phyloP scores from a whole-genome alignment of 2,329 filamentous ascomycete species.

The Hypoxylon sp. region DNA sequence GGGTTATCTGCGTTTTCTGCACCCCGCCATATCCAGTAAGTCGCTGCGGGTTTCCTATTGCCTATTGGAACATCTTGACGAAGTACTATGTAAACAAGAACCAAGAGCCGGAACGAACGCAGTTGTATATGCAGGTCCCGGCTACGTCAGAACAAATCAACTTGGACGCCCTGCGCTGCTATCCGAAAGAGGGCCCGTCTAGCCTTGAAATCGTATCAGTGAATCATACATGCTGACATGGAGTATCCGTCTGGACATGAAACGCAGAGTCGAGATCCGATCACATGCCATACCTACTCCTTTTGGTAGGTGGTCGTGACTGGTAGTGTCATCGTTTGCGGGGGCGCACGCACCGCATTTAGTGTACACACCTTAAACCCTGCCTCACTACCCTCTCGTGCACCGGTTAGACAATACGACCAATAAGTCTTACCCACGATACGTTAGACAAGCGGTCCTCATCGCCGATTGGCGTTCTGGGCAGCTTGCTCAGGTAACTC shows the following conservation, averaged over 20 bases:
- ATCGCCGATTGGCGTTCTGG: slow-evolving; percentile 15
- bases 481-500: slow-evolving; percentile 12
- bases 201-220: neutral
- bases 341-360: slow-evolving; percentile 10
- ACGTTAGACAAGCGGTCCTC: slow-evolving; percentile 13
- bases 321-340: slow-evolving; percentile 8
- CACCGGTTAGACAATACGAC: slow-evolving; percentile 1
- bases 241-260: slow-evolving; percentile 7
- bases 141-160: slow-evolving; percentile 5
- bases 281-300: slow-evolving; percentile 28
- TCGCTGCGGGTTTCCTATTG: slow-evolving; percentile 19
- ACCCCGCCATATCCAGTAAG: slow-evolving; percentile 34
- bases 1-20: slow-evolving; percentile 8
- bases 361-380: neutral
- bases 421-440: slow-evolving; percentile 21
- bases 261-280: slow-evolving; percentile 27
- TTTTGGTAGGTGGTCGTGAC: slow-evolving; percentile 31
- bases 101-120: slow-evolving; percentile 9
- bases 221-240: neutral
- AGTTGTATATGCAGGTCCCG: slow-evolving; percentile 22
- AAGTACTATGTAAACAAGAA: neutral
- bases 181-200: neutral
- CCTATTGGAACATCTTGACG: neutral
- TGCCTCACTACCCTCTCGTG: neutral
- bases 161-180: neutral